A percentile compares a stretch with the other conserved stretches of the same genome.
phyloP scores from a whole-genome alignment of 129 eudicot genomes.

The Chrysanthemum lavandulifolium region DNA sequence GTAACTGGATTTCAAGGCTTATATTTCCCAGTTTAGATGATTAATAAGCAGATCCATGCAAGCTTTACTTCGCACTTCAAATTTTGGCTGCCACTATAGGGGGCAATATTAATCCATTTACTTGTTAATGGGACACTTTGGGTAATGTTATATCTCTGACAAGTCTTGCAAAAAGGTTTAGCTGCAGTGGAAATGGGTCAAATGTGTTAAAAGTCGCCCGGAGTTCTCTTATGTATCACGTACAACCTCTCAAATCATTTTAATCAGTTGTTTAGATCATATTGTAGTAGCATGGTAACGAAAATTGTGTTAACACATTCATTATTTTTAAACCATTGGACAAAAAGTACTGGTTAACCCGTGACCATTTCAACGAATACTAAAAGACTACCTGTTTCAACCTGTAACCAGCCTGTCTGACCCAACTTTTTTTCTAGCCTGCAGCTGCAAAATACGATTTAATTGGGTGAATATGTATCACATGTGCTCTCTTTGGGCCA shows the following conservation, averaged over 20 bases:
- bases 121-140: neutral
- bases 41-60: neutral
- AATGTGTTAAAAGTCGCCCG: no score
- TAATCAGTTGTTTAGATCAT: neutral
- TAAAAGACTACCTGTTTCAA: neutral
- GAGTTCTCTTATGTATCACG: no score
- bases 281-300: neutral
- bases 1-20: constrained; percentile 25
- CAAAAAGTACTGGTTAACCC: neutral
- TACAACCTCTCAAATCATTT: no score
- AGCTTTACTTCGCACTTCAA: neutral
- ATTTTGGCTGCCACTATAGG: neutral
- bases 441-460: neutral
- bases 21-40: neutral
- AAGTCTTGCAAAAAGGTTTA: neutral
- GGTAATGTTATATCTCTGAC: constrained; percentile 1
- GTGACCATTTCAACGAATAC: neutral
- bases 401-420: neutral
- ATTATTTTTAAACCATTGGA: neutral
- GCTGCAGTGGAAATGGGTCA: neutral
- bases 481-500: constrained; percentile 18
- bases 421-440: neutral
- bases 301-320: neutral
- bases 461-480: neutral
- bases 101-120: neutral